Base-by-base conservation (phyloP, 176 grass and related monocot species). In the Oryza nivara region DNA sequence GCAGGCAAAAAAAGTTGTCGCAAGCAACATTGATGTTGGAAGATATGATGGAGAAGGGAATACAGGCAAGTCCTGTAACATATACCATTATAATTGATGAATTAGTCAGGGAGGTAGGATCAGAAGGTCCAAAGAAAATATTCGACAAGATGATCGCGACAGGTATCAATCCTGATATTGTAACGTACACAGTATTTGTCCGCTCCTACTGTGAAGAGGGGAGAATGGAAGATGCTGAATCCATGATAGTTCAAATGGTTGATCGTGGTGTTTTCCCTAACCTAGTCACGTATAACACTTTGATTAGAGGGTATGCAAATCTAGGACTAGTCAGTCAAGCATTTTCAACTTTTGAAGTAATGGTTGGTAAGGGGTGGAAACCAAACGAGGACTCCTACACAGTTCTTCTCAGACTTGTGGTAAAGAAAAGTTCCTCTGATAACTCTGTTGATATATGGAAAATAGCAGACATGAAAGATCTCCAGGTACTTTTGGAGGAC, bases 11-110 rank as follows among this genome's bases (percentile, higher is more conserved):
- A 11, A 93, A 88, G 26, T 83, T 94, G 52, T 67, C 79, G 1
- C 87, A 94, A 73, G 94, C 87, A 41, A 87, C 74, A 25, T 40
- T 40, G 20, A 26, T 97, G 13, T 88, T 97, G 72, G 79, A 94
- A 86, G 82, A 88, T 75, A 94, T 97, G 94, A 88, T 90, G 65
- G 66, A 81, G 68, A 90, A 84, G 47, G 94, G 92, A 86, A 80
- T 97, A 60, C 70, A 72, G 73, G 85, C 92, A 7, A 75, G 34
- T 84, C 85, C 76, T 80, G 80, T 97, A 65, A 60, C 89, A 9
- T 97, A 88, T 86, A 97, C 94, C 41, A 97, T 97, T 89, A 34
- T 94, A 67, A 94, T 97, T 67, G 89, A 97, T 82, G 74, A 90
- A 48, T 73, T 90, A 74, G 36, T 94, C 16, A 92, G 76, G 90